These are phyloP conservation scores for Eucalyptus sp. DNA, from an alignment of 345 rosid species.

Conservation along the genomic window DNA sequence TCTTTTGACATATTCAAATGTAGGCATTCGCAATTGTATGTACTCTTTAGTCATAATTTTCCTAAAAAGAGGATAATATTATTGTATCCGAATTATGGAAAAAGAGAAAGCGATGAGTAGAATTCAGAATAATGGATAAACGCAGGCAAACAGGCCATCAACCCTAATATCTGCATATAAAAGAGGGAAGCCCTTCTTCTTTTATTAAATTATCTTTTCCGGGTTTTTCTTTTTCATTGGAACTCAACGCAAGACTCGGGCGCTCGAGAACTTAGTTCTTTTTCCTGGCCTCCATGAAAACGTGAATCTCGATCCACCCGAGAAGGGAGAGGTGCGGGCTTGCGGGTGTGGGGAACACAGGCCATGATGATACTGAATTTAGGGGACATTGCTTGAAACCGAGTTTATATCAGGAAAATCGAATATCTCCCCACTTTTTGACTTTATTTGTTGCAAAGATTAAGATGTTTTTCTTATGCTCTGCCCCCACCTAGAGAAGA, in stretches of 20 bases:
- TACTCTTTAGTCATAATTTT: background rate
- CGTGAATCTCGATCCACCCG: background rate
- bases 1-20: background rate
- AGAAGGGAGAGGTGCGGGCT: background rate
- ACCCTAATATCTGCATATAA: background rate
- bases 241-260: background rate
- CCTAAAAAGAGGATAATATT: background rate
- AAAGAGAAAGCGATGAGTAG: background rate
- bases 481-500: background rate
- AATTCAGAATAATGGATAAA: background rate
- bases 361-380: background rate
- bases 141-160: background rate
- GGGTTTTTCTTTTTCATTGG: background rate
- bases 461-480: background rate
- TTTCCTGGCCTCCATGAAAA: background rate
- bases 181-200: background rate
- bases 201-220: background rate
- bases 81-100: background rate
- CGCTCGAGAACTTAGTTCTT: background rate
- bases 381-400: background rate
- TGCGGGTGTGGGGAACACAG: background rate
- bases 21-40: background rate
- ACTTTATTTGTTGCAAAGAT: background rate
- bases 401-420: background rate
- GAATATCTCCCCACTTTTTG: background rate